Evolutionary conservation across 495 filamentous ascomycete genomes (phyloP).

Genomic region (Penicillium coprophilum): DNA sequence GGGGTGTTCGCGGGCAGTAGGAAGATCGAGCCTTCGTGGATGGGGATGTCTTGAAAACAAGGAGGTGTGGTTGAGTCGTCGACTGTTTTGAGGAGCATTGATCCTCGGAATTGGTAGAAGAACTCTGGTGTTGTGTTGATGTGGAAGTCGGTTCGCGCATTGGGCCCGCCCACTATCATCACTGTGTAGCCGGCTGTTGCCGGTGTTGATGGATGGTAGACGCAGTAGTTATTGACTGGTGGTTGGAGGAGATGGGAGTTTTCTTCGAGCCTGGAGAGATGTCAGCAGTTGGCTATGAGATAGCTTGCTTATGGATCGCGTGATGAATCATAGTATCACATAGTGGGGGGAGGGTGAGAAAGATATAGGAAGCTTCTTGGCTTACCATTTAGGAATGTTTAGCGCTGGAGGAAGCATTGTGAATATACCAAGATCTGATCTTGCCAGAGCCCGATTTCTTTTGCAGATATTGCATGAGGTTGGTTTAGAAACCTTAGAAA

Average conservation of each 20-base stretch:
- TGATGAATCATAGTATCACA: conserved; percentile 25
- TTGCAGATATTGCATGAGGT: conserved; percentile 2
- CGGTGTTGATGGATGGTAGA: conserved; percentile 65
- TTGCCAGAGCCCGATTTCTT: neutral
- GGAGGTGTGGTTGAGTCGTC: conserved; percentile 53
- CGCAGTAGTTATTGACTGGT: conserved; percentile 95
- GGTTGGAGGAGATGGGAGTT: conserved; percentile 93
- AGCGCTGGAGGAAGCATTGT: conserved; percentile 50
- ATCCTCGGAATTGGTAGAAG: conserved; percentile 94
- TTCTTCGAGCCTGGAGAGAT: conserved; percentile 70
- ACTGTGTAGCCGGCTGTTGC: conserved; percentile 48
- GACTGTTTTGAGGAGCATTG: conserved; percentile 92
- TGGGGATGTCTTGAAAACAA: conserved; percentile 77
- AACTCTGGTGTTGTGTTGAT: conserved; percentile 96
- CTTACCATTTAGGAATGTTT: conserved; percentile 85
- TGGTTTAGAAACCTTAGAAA: neutral
- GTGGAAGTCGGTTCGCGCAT: conserved; percentile 96
- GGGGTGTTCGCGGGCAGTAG: conserved; percentile 88
- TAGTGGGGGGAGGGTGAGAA: neutral
- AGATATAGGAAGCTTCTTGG: neutral
- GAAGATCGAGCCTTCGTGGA: conserved; percentile 93
- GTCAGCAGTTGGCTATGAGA: neutral
- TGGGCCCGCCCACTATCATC: conserved; percentile 92
- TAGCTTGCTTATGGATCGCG: conserved; percentile 6
- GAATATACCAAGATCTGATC: neutral